Percentiles rank a stretch among this genome's conserved stretches.
phyloP scores from a whole-genome alignment of 1,139 yeast genomes.

The Taphrina wiesneri region DNA sequence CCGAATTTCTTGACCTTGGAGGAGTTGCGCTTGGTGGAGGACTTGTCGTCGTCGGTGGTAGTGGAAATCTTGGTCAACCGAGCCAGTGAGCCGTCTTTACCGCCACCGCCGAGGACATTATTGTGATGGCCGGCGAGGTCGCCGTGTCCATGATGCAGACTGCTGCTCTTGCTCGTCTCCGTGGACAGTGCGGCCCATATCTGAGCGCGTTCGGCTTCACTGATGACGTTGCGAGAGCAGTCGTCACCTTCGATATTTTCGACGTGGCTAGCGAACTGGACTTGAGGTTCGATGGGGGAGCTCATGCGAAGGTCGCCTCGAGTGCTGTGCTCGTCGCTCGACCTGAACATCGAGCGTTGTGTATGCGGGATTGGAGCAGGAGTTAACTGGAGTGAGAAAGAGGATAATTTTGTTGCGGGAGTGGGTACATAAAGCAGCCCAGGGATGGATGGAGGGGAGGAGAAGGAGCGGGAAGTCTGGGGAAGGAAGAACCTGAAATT shows the following conservation, averaged over 20 bases:
- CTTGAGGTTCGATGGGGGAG: not conserved
- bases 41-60: not conserved
- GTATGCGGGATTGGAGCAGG: too few species aligned
- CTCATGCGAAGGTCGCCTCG: not conserved
- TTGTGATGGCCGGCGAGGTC: not conserved
- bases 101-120: not conserved
- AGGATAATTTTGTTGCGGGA: too few species aligned
- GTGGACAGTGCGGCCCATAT: constrained; percentile 17
- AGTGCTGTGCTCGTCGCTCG: constrained; percentile 13
- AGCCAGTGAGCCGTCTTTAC: not conserved
- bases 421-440: too few species aligned
- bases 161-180: constrained; percentile 1
- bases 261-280: constrained; percentile 8
- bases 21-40: not conserved
- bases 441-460: too few species aligned
- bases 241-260: not conserved
- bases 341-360: not conserved
- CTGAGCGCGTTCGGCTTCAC: constrained; percentile 17
- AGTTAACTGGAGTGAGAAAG: too few species aligned
- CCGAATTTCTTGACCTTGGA: constrained; percentile 14
- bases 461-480: not conserved
- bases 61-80: not conserved
- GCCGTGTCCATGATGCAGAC: not conserved
- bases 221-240: constrained; percentile 1
- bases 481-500: not conserved